phyloP scores from a whole-genome alignment of 768 basidiomycete genomes.

The Amanita phalloides region DNA sequence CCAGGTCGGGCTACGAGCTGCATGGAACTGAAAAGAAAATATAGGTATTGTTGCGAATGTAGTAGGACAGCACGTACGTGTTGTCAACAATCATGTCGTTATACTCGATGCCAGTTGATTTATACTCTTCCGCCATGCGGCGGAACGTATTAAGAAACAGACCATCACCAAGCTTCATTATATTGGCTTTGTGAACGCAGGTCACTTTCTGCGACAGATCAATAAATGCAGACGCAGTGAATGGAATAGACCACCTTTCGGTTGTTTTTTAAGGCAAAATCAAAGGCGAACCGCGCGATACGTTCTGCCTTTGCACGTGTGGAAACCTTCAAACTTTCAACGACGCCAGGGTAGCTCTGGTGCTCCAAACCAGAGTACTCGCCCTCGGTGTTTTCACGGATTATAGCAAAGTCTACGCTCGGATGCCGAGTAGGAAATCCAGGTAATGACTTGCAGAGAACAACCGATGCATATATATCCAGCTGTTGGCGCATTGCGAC shows the following conservation, averaged over 20 bases:
- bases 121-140: slow-evolving; percentile 93
- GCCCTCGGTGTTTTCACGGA: slow-evolving; percentile 99
- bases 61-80: slow-evolving; percentile 44
- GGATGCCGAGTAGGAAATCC: slow-evolving; percentile 93
- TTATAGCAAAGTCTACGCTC: slow-evolving; percentile 97
- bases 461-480: slow-evolving; percentile 98
- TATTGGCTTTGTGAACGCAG: slow-evolving; percentile 99
- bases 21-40: slow-evolving; percentile 64
- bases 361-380: slow-evolving; percentile 99
- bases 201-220: slow-evolving; percentile 76
- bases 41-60: not conserved
- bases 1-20: slow-evolving; percentile 92
- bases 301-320: slow-evolving; percentile 93
- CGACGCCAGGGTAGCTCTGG: slow-evolving; percentile 96
- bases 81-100: slow-evolving; percentile 99
- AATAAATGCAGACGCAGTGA: slow-evolving; percentile 1
- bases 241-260: slow-evolving; percentile 60
- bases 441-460: slow-evolving; percentile 95
- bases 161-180: slow-evolving; percentile 99
- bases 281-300: slow-evolving; percentile 94
- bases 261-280: slow-evolving; percentile 97
- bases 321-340: slow-evolving; percentile 95
- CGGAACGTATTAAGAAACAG: slow-evolving; percentile 99
- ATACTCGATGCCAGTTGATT: slow-evolving; percentile 78
- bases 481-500: slow-evolving; percentile 99